phyloP scores from a whole-genome alignment of 1,139 yeast genomes.

The Insectozyma bohioensis region DNA sequence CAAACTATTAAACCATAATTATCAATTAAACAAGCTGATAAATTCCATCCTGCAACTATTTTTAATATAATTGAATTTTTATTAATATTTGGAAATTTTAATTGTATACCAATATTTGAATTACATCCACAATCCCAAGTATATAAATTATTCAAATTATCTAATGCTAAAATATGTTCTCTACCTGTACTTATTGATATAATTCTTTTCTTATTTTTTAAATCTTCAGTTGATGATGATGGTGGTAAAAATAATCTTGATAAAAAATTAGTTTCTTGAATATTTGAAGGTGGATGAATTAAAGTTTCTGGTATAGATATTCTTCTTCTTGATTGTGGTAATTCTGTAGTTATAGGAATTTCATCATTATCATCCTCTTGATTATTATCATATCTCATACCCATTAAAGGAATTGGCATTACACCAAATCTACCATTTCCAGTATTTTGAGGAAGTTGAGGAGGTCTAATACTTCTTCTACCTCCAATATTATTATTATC shows the following conservation, averaged over 20 bases:
- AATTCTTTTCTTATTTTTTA: conserved; percentile 24
- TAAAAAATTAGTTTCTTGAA: conserved; percentile 30
- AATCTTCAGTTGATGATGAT: conserved; percentile 15
- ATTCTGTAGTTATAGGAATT: conserved; percentile 4
- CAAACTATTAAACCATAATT: conserved; percentile 61
- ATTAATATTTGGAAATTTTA: conserved; percentile 36
- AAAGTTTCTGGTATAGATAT: conserved; percentile 8
- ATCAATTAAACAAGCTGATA: conserved; percentile 51
- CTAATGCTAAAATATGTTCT: conserved; percentile 64
- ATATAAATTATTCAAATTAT: conserved; percentile 50
- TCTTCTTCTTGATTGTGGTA: conserved; percentile 13
- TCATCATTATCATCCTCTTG: conserved; percentile 7
- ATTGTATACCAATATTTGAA: conserved; percentile 44
- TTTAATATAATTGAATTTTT: conserved; percentile 20
- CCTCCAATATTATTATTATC: conserved; percentile 7
- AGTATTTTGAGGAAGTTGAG: background rate
- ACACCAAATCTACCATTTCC: conserved; percentile 10
- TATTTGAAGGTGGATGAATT: conserved; percentile 10
- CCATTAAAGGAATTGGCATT: conserved; percentile 12
- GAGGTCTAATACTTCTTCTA: conserved; percentile 9
- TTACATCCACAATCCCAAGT: conserved; percentile 61
- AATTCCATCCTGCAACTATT: conserved; percentile 71
- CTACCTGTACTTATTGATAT: conserved; percentile 63
- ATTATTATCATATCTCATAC: conserved; percentile 8
- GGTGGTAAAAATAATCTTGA: conserved; percentile 28